Evolutionary conservation across 2,329 filamentous ascomycete genomes (phyloP).

Genomic region (Epichloe brachyelytri): DNA sequence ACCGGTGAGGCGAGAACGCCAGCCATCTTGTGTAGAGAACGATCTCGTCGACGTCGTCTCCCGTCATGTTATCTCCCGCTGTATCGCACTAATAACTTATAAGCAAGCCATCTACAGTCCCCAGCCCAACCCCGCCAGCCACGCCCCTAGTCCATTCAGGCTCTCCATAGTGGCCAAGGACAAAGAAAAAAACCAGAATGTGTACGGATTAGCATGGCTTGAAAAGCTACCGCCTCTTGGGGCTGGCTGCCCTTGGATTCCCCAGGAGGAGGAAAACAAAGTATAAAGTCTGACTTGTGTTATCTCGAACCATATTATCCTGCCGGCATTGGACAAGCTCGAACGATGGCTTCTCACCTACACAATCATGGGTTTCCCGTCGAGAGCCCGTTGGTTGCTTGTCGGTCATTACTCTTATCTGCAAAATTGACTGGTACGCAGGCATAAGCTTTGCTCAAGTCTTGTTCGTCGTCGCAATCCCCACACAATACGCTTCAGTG

Average conservation of each 20-base stretch:
- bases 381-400: not conserved
- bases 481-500: slow-evolving; percentile 1
- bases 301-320: not conserved
- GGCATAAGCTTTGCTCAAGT: not conserved
- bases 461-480: not conserved
- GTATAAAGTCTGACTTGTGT: not conserved
- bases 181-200: not conserved
- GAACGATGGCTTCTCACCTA: not conserved
- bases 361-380: not conserved
- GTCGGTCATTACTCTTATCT: not conserved
- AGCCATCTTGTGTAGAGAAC: not conserved
- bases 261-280: not conserved
- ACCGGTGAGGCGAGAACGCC: not conserved
- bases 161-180: not conserved
- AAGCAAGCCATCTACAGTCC: not conserved
- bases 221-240: not conserved
- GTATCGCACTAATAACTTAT: not conserved
- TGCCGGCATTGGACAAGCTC: not conserved
- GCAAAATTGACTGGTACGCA: not conserved
- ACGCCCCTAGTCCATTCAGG: not conserved
- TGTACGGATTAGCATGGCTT: not conserved
- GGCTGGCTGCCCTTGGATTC: not conserved
- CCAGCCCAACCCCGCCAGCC: not conserved
- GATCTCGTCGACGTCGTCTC: not conserved
- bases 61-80: not conserved